Evolutionary conservation across 495 filamentous ascomycete species (phyloP), one percentile per base, ranked within the genome.

Genomic region (Aspergillus nanangensis): DNA sequence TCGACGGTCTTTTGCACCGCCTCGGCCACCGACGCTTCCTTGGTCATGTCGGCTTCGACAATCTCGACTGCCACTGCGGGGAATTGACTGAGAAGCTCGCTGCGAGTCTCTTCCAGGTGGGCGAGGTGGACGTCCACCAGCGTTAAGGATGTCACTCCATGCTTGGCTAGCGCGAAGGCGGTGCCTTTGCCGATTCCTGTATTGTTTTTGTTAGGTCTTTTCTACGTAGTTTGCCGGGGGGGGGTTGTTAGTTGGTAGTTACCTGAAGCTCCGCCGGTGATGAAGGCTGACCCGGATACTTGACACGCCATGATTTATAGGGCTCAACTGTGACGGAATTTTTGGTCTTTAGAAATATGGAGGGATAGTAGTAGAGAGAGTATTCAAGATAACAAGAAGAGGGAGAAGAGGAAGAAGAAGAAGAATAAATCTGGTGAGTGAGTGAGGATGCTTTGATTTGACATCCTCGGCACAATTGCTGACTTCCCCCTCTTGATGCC

Each of bases 131-230:
- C 24, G 33, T 63, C 60, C 3, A 55, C 35, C 0, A 63, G 56
- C 25, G 54, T 50, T 5, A 66, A 33, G 8, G 34, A 32, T 3
- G 17, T 24, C 31, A 62, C 54, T 3, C 60, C 60, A n/a, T 60
- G 51, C 9, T 52, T 29, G 0, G 57, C 60, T 11, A 62, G 56
- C n/a, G 45, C 19, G 8, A 46, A 13, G 15, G 63, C 56, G 15
- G 55, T 55, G n/a, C 19, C 35, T 21, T 47, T 54, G 36, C 60
- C 63, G 31, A 66, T 63, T 34, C 60, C 60, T 65, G 15, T 24
- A 8, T 37, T 21, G 15, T 42, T 36, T 24, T 41, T 38, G 23
- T 38, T 27, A 41, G 25, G n/a, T 17, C 25, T 13, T 40, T 1
- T 41, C 11, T 13, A 3, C 8, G 35, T 39, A n/a, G 21, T 10